Percentiles rank a stretch among this genome's conserved stretches.
Evolutionary conservation across 1,139 yeast species (phyloP).

Genomic region (Meyerozyma smithsonii): DNA sequence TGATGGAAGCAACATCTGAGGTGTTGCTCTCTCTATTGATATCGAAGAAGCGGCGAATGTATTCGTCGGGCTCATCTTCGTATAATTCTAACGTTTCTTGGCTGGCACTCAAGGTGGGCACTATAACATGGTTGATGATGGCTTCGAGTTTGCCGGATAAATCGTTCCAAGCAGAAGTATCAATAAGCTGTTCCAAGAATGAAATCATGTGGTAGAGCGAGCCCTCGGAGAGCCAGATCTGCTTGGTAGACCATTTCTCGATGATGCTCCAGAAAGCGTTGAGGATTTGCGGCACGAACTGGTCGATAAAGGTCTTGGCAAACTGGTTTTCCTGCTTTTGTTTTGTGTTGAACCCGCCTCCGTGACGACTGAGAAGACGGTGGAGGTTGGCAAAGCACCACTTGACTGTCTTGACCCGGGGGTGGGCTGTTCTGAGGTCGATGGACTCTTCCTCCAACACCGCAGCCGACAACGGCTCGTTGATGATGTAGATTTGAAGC

Average conservation of each 20-base stretch:
- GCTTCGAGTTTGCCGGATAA: slow-evolving; percentile 55
- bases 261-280: slow-evolving; percentile 56
- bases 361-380: slow-evolving; percentile 53
- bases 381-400: slow-evolving; percentile 72
- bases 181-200: slow-evolving; percentile 58
- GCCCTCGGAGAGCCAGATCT: slow-evolving; percentile 58
- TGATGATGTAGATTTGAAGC: slow-evolving; percentile 49
- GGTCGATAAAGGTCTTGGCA: slow-evolving; percentile 42
- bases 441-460: slow-evolving; percentile 32
- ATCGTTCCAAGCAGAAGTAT: slow-evolving; percentile 50
- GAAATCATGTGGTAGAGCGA: slow-evolving; percentile 59
- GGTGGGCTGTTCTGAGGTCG: slow-evolving; percentile 34
- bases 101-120: slow-evolving; percentile 58
- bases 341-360: slow-evolving; percentile 42
- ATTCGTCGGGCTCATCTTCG: slow-evolving; percentile 73
- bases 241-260: slow-evolving; percentile 52
- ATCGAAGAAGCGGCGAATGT: slow-evolving; percentile 64
- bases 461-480: slow-evolving; percentile 35
- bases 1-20: slow-evolving; percentile 78
- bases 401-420: slow-evolving; percentile 58
- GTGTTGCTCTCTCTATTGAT: slow-evolving; percentile 67
- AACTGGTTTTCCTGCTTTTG: slow-evolving; percentile 34
- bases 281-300: slow-evolving; percentile 58
- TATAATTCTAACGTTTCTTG: slow-evolving; percentile 56
- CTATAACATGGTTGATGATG: slow-evolving; percentile 52